A percentile compares a stretch with the other conserved stretches of the same genome.
phyloP scores from a whole-genome alignment of 495 filamentous ascomycete genomes.

The Xylaria curta region DNA sequence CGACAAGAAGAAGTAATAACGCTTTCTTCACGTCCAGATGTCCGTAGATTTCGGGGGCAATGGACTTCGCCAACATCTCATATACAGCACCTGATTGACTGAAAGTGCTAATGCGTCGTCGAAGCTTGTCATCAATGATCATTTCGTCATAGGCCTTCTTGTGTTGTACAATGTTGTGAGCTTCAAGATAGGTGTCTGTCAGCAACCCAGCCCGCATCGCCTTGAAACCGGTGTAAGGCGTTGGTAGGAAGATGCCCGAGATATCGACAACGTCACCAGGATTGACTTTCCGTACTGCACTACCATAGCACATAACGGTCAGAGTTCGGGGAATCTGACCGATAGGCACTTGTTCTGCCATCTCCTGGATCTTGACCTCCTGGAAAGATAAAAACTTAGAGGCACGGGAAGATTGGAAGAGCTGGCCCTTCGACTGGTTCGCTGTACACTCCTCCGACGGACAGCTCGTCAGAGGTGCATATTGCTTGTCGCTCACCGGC shows the following conservation, averaged over 20 bases:
- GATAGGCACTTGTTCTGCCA: conserved; percentile 97
- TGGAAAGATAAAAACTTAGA: conserved; percentile 98
- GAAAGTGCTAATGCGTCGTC: conserved; percentile 81
- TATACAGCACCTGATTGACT: conserved; percentile 87
- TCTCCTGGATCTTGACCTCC: conserved; percentile 97
- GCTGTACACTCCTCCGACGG: conserved; percentile 84
- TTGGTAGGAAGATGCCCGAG: conserved; percentile 93
- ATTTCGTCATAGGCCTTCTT: conserved; percentile 96
- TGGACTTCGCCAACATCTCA: conserved; percentile 91
- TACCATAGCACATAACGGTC: conserved; percentile 88
- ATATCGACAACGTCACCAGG: conserved; percentile 94
- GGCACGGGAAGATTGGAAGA: conserved; percentile 90
- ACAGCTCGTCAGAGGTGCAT: conserved; percentile 82
- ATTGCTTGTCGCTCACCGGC: conserved; percentile 90
- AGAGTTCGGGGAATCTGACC: conserved; percentile 93
- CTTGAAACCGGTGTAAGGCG: conserved; percentile 96
- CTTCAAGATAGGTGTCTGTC: conserved; percentile 96
- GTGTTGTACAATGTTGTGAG: conserved; percentile 90
- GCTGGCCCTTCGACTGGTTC: conserved; percentile 91
- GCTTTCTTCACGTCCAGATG: conserved; percentile 98
- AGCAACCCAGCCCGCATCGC: conserved; percentile 93
- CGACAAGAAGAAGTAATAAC: conserved; percentile 89
- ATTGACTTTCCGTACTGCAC: conserved; percentile 81
- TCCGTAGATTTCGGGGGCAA: conserved; percentile 96
- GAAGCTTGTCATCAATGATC: conserved; percentile 71